Evolutionary conservation across 345 rosid species (phyloP).

Genomic region (Acer saccharum): DNA sequence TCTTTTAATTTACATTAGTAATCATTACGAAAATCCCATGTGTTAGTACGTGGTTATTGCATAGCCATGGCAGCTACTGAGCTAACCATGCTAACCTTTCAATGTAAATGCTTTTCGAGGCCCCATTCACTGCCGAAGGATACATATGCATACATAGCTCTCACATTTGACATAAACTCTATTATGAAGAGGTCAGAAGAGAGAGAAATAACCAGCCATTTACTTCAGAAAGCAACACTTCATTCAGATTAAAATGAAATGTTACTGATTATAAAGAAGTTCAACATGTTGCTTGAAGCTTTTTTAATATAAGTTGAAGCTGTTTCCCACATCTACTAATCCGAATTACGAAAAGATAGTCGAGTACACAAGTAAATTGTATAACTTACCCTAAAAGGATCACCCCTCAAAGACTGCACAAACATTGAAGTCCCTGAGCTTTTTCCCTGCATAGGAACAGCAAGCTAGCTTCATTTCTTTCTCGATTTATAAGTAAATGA

Average conservation of each 20-base stretch:
- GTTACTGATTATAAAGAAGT: not conserved
- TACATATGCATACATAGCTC: not conserved
- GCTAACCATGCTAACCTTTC: not conserved
- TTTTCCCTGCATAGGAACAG: constrained; percentile 54
- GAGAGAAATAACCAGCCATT: not conserved
- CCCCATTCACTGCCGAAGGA: not conserved
- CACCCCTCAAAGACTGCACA: constrained; percentile 94
- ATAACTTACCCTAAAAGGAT: constrained; percentile 81
- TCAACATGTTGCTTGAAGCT: not conserved
- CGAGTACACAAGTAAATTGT: not conserved
- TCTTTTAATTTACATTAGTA: not conserved
- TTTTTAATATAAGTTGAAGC: not conserved
- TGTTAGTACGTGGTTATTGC: not conserved
- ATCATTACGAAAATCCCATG: not conserved
- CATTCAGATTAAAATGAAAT: not conserved
- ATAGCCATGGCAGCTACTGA: not conserved
- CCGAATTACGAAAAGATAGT: not conserved
- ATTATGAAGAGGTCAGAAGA: not conserved
- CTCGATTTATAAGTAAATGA: not conserved
- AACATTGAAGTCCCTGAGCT: constrained; percentile 67
- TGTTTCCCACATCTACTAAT: not conserved
- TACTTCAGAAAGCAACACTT: not conserved
- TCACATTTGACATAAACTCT: not conserved
- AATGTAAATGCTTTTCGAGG: not conserved
- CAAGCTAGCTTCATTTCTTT: constrained; percentile 12